Evolutionary conservation across 441 rosid species (phyloP).

Genomic region (Populus tomentosa): DNA sequence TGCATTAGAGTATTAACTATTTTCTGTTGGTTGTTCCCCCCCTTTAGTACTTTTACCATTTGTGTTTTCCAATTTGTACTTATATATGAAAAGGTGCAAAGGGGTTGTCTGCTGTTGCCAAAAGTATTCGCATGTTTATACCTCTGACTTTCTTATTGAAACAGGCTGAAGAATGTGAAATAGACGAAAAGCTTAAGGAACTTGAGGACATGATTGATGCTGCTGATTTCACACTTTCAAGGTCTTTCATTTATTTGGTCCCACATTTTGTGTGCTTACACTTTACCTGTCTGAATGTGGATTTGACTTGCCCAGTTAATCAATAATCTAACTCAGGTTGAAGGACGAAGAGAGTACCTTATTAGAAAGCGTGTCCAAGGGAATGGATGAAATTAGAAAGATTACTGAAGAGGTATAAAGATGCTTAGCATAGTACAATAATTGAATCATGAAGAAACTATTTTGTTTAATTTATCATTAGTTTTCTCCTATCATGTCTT

Average conservation of each 20-base stretch:
- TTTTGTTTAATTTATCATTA: background rate
- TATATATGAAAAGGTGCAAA: background rate
- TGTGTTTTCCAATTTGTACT: background rate
- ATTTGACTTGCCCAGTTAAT: conserved; percentile 10
- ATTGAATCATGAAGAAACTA: conserved; percentile 4
- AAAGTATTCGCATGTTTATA: background rate
- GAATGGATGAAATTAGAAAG: conserved; percentile 42
- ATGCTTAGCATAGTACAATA: conserved; percentile 14
- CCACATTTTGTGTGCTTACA: conserved; percentile 4
- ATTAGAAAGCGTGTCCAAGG: conserved; percentile 35
- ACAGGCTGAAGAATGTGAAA: conserved; percentile 87
- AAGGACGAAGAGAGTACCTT: conserved; percentile 61
- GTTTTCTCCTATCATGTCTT: background rate
- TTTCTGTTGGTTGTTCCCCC: background rate
- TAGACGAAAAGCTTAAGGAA: conserved; percentile 61
- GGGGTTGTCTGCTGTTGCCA: background rate
- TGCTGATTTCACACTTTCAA: conserved; percentile 43
- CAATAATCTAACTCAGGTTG: conserved; percentile 44
- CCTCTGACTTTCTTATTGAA: conserved; percentile 12
- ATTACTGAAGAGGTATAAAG: conserved; percentile 64
- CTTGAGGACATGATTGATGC: conserved; percentile 52
- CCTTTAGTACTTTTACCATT: background rate
- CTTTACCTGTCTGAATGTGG: conserved; percentile 11
- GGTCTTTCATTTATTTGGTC: conserved; percentile 36
- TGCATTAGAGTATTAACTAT: background rate